Conservation (phyloP, 2,329 filamentous ascomycete genomes). For the Talaromyces funiculosus region DNA sequence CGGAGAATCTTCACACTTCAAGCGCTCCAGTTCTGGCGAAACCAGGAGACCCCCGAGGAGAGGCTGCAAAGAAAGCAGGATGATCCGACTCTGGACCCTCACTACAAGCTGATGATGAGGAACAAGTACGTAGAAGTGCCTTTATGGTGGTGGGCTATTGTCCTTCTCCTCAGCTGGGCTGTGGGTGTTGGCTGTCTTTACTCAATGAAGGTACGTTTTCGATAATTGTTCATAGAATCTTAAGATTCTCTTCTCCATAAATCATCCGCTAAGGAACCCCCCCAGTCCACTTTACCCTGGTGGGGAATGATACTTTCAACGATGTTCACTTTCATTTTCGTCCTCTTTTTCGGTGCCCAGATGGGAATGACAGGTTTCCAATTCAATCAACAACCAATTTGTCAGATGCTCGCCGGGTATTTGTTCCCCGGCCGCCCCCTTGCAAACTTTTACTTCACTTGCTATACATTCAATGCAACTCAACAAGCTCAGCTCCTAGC, state of each 20-base stretch:
- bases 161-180: conserved; percentile 31
- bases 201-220: conserved; percentile 17
- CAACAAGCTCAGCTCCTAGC: conserved; percentile 25
- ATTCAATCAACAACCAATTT: conserved; percentile 36
- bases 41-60: conserved; percentile 11
- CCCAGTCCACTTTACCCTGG: conserved; percentile 34
- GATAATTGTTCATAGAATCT: not conserved
- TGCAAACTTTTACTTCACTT: conserved; percentile 29
- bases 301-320: conserved; percentile 42
- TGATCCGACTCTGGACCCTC: conserved; percentile 30
- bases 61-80: conserved; percentile 5
- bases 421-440: conserved; percentile 38
- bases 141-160: conserved; percentile 38
- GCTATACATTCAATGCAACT: conserved; percentile 27
- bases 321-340: conserved; percentile 31
- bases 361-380: conserved; percentile 38
- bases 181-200: conserved; percentile 39
- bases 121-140: conserved; percentile 38
- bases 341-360: conserved; percentile 39
- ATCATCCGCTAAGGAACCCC: not conserved
- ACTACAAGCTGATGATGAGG: conserved; percentile 38
- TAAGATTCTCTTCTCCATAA: not conserved
- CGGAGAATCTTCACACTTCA: conserved; percentile 10
- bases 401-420: conserved; percentile 48
- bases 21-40: conserved; percentile 12